Evolutionary conservation across 352 stramenopile genomes (phyloP).

Genomic region (Globisporangium ultimum): DNA sequence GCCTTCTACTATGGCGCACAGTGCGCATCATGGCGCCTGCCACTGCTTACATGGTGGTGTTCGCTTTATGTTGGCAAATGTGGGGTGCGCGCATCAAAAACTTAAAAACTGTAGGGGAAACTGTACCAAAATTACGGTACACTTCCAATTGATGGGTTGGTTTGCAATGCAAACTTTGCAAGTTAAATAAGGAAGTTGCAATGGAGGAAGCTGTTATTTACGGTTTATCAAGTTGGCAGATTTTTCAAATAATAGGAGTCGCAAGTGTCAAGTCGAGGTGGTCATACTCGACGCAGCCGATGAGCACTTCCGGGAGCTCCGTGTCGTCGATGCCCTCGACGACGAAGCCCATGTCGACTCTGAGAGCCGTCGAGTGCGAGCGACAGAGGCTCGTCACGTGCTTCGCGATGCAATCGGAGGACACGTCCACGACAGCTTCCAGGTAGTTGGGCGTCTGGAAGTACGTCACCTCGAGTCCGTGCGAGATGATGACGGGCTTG

Average conservation of each 20-base stretch:
- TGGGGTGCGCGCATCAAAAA: neutral
- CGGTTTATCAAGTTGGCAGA: too few species aligned
- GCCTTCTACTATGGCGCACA: too few species aligned
- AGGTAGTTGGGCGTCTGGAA: constrained; percentile 62
- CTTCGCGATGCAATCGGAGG: constrained; percentile 66
- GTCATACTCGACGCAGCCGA: constrained; percentile 78
- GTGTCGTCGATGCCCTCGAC: constrained; percentile 62
- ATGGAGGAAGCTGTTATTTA: too few species aligned
- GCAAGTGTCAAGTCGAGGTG: constrained; percentile 64
- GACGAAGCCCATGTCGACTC: constrained; percentile 80
- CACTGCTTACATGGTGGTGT: neutral
- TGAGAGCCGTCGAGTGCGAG: constrained; percentile 58
- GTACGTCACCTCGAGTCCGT: constrained; percentile 60
- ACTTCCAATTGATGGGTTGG: neutral
- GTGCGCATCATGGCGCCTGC: neutral
- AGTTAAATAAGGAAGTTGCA: too few species aligned
- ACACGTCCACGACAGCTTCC: constrained; percentile 77
- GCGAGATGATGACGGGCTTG: constrained; percentile 76
- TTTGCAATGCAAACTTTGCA: too few species aligned
- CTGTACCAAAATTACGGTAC: neutral
- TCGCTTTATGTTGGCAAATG: neutral
- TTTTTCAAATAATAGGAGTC: constrained; percentile 26
- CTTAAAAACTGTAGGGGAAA: too few species aligned
- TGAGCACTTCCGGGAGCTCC: constrained; percentile 77
- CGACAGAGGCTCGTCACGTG: constrained; percentile 77